Evolutionary conservation across 208 protist species (phyloP).

Genomic region (Leishmania tarentolae): DNA sequence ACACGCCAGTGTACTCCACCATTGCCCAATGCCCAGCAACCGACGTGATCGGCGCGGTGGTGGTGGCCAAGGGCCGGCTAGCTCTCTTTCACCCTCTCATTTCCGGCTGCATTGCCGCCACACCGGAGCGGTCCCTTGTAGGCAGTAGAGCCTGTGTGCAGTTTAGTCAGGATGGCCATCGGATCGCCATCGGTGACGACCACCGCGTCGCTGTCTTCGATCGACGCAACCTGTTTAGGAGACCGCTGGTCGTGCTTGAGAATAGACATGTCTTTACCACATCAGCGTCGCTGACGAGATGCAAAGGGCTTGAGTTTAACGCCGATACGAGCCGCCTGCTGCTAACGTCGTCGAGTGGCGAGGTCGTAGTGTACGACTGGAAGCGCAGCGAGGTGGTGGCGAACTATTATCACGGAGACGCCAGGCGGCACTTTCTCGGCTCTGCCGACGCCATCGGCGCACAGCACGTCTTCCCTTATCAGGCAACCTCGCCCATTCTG

Average conservation of each 20-base stretch:
- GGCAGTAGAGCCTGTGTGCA: constrained; percentile 42
- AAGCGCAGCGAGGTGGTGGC: constrained; percentile 20
- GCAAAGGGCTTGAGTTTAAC: constrained; percentile 56
- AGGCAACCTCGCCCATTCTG: constrained; percentile 41
- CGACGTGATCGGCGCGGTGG: constrained; percentile 67
- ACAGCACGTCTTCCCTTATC: constrained; percentile 57
- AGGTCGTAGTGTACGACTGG: constrained; percentile 61
- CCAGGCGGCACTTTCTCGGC: constrained; percentile 60
- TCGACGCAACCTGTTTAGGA: constrained; percentile 48
- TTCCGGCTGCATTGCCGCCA: constrained; percentile 70
- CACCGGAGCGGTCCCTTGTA: constrained; percentile 40
- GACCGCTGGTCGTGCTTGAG: constrained; percentile 34
- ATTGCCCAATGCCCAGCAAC: constrained; percentile 65
- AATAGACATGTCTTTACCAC: constrained; percentile 49
- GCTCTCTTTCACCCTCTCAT: constrained; percentile 84
- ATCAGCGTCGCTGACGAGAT: constrained; percentile 38
- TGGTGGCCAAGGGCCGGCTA: constrained; percentile 48
- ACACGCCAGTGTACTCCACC: constrained; percentile 69
- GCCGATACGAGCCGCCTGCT: constrained; percentile 46
- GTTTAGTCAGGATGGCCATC: constrained; percentile 64
- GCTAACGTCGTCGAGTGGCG: constrained; percentile 67
- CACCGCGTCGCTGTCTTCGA: constrained; percentile 62
- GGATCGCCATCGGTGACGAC: constrained; percentile 68
- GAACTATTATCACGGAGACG: constrained; percentile 70
- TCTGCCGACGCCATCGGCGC: constrained; percentile 63